Evolutionary conservation across 495 filamentous ascomycete species (phyloP).

Genomic region (Friedmanniomyces endolithicus): DNA sequence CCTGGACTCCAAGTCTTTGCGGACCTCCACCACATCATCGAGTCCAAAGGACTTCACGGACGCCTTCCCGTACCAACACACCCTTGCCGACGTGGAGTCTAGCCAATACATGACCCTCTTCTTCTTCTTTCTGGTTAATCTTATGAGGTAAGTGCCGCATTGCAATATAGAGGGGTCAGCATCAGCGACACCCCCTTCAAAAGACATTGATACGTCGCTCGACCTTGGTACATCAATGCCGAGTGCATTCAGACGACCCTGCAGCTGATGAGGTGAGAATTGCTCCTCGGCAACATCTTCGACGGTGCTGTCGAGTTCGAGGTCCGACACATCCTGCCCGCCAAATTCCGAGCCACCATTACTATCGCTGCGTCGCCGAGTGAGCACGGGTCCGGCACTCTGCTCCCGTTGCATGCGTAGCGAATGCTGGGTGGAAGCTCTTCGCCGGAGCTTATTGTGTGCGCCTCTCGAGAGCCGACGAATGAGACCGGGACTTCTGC

Average conservation of each 20-base stretch:
- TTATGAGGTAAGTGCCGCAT: slow-evolving; percentile 61
- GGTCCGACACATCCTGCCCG: slow-evolving; percentile 31
- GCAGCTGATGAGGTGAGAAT: slow-evolving; percentile 24
- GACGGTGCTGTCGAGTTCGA: slow-evolving; percentile 45
- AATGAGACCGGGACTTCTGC: slow-evolving; percentile 49
- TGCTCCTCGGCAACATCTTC: slow-evolving; percentile 48
- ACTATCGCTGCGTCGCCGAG: slow-evolving; percentile 78
- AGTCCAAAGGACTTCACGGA: slow-evolving; percentile 76
- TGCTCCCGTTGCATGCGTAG: slow-evolving; percentile 57
- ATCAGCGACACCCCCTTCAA: slow-evolving; percentile 45
- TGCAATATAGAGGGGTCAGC: slow-evolving; percentile 58
- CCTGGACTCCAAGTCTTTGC: slow-evolving; percentile 68
- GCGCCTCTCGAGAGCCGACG: slow-evolving; percentile 55
- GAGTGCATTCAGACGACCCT: slow-evolving; percentile 27
- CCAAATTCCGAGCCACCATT: slow-evolving; percentile 48
- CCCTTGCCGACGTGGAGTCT: slow-evolving; percentile 68
- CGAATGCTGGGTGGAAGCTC: slow-evolving; percentile 57
- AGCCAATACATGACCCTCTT: slow-evolving; percentile 63
- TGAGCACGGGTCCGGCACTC: slow-evolving; percentile 76
- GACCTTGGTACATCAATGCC: slow-evolving; percentile 26
- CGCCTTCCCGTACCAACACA: slow-evolving; percentile 72
- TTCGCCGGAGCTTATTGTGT: slow-evolving; percentile 50
- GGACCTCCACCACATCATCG: slow-evolving; percentile 86
- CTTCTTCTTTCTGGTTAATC: slow-evolving; percentile 73
- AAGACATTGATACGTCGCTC: slow-evolving; percentile 20